Evolutionary conservation across 768 basidiomycete species (phyloP).

Genomic region (Peribolospora baueri): DNA sequence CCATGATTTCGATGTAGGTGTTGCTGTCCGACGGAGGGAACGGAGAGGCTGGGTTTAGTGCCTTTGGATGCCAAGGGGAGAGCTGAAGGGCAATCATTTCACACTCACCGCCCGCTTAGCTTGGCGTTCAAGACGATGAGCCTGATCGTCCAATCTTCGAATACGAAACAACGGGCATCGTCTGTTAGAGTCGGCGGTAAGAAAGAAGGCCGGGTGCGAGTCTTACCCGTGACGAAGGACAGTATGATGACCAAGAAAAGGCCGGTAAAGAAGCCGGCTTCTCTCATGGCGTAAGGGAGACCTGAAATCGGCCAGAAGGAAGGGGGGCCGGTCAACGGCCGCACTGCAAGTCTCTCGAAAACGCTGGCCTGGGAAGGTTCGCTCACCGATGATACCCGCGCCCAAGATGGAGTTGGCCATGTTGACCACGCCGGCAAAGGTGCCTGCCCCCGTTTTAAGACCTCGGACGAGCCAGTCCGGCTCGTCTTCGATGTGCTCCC

Average conservation of each 20-base stretch:
- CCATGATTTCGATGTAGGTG: conserved; percentile 86
- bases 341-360: not conserved
- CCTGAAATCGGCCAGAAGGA: conserved; percentile 25
- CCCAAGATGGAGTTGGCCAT: conserved; percentile 95
- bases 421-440: conserved; percentile 24
- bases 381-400: conserved; percentile 36
- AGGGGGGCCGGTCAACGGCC: not conserved
- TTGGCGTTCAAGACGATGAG: conserved; percentile 91
- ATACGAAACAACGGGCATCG: not conserved
- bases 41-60: too few species aligned
- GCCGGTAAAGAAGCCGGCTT: conserved; percentile 82
- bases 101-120: conserved; percentile 48
- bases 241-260: conserved; percentile 54
- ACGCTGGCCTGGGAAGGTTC: not conserved
- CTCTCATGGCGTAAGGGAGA: conserved; percentile 74
- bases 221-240: conserved; percentile 42
- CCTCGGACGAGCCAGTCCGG: conserved; percentile 62
- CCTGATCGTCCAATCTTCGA: conserved; percentile 71
- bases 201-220: not conserved
- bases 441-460: conserved; percentile 34
- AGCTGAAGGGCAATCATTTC: too few species aligned
- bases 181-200: not conserved
- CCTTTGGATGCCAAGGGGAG: too few species aligned
- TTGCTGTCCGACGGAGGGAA: too few species aligned
- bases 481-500: conserved; percentile 24